phyloP scores from a whole-genome alignment of 2,329 filamentous ascomycete genomes.

The Magnaporthiopsis incrustans region DNA sequence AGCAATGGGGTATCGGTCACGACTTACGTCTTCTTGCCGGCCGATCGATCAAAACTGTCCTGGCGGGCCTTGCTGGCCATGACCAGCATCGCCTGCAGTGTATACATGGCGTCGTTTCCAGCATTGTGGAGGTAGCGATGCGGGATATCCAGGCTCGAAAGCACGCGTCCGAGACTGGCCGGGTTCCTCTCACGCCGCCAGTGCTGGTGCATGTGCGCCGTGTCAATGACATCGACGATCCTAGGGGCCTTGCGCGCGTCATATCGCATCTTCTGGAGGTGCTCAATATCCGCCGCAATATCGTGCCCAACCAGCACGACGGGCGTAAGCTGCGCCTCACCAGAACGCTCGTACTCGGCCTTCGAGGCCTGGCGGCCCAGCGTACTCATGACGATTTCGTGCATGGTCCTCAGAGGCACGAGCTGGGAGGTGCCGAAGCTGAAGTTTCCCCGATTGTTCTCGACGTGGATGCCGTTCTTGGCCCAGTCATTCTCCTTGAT shows the following conservation, averaged over 20 bases:
- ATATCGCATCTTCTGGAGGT: slow-evolving; percentile 58
- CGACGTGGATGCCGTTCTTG: slow-evolving; percentile 59
- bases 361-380: slow-evolving; percentile 5
- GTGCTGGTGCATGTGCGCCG: slow-evolving; percentile 59
- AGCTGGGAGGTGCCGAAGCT: slow-evolving; percentile 56
- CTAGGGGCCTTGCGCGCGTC: slow-evolving; percentile 44
- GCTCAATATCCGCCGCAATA: slow-evolving; percentile 56
- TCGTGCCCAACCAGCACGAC: slow-evolving; percentile 80
- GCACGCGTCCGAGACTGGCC: slow-evolving; percentile 50
- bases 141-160: slow-evolving; percentile 55
- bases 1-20: neutral
- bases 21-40: slow-evolving; percentile 7
- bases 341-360: slow-evolving; percentile 5
- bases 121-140: slow-evolving; percentile 73
- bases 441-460: slow-evolving; percentile 66
- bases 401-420: slow-evolving; percentile 25
- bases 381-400: slow-evolving; percentile 21
- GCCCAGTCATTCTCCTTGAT: slow-evolving; percentile 61
- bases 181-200: slow-evolving; percentile 45
- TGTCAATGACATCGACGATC: slow-evolving; percentile 64
- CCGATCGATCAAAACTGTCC: slow-evolving; percentile 14
- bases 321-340: slow-evolving; percentile 14
- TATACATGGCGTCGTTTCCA: slow-evolving; percentile 78
- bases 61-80: slow-evolving; percentile 36
- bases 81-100: slow-evolving; percentile 63